These are phyloP conservation scores for Tricholoma bakamatsutake DNA, from an alignment of 768 basidiomycete genomes.

Conservation along the genomic window DNA sequence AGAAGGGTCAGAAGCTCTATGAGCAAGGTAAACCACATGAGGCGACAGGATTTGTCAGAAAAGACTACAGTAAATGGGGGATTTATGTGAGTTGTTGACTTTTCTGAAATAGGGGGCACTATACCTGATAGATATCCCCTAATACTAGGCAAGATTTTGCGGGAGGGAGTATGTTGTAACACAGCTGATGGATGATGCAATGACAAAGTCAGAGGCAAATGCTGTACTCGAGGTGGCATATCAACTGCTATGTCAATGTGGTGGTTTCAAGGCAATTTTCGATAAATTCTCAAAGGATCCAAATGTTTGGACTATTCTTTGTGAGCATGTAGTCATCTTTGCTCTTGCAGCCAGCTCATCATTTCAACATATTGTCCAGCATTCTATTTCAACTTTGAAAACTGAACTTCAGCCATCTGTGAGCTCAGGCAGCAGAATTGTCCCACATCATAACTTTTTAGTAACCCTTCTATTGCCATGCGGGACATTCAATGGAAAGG, in stretches of 20 bases:
- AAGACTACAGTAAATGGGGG: neutral
- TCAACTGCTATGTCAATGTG: constrained; percentile 11
- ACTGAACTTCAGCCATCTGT: neutral
- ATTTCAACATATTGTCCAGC: constrained; percentile 5
- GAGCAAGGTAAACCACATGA: neutral
- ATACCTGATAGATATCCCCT: no score
- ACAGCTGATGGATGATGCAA: constrained; percentile 1
- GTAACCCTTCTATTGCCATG: constrained; percentile 22
- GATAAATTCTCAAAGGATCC: constrained; percentile 1
- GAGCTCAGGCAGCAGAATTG: neutral
- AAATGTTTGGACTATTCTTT: neutral
- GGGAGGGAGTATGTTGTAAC: no score
- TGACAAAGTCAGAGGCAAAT: neutral
- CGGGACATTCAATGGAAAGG: constrained; percentile 9
- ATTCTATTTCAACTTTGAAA: constrained; percentile 22
- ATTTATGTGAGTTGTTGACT: neutral
- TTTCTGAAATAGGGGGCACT: no score
- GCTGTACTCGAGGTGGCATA: constrained; percentile 11
- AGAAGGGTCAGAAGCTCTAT: no score
- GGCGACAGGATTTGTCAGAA: neutral
- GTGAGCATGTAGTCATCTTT: neutral
- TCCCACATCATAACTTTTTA: constrained; percentile 16
- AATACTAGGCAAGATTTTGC: no score
- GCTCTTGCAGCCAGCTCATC: neutral
- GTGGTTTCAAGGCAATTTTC: constrained; percentile 13